Conservation (phyloP, 495 filamentous ascomycete species). For the Physcia stellaris region DNA sequence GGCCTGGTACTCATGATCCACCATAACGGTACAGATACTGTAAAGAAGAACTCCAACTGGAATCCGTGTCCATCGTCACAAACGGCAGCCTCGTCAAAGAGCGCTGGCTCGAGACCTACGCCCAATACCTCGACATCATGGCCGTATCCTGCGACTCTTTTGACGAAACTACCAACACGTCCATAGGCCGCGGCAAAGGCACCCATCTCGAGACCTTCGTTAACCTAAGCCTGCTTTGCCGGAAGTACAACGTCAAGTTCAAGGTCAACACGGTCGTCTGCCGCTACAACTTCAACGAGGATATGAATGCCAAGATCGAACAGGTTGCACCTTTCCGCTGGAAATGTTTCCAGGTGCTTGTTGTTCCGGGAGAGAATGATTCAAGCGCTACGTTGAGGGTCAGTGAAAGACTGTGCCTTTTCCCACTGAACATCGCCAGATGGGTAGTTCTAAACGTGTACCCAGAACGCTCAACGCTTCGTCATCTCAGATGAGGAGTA, state of each 20-base stretch:
- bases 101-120: constrained; percentile 27
- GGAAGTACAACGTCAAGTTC: constrained; percentile 35
- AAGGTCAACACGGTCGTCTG: constrained; percentile 48
- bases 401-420: background rate
- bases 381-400: constrained; percentile 25
- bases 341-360: constrained; percentile 45
- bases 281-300: constrained; percentile 35
- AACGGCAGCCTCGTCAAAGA: constrained; percentile 37
- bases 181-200: constrained; percentile 36
- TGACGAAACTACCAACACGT: constrained; percentile 34
- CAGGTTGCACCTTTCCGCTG: constrained; percentile 38
- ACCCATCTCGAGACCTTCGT: constrained; percentile 31
- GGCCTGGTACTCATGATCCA: background rate
- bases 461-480: constrained; percentile 27
- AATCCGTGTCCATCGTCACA: constrained; percentile 39
- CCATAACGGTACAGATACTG: constrained; percentile 20
- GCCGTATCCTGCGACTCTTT: constrained; percentile 47
- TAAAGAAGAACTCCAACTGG: constrained; percentile 34
- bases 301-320: constrained; percentile 35
- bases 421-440: background rate
- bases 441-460: background rate
- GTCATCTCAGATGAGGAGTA: constrained; percentile 37
- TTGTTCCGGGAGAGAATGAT: constrained; percentile 43
- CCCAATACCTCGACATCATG: constrained; percentile 36
- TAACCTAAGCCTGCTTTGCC: constrained; percentile 30